A percentile compares a stretch with the other conserved stretches of the same genome.
These are phyloP conservation scores for Leonotis leonurus DNA, from an alignment of 257 asterid genomes.

Conservation along the genomic window DNA sequence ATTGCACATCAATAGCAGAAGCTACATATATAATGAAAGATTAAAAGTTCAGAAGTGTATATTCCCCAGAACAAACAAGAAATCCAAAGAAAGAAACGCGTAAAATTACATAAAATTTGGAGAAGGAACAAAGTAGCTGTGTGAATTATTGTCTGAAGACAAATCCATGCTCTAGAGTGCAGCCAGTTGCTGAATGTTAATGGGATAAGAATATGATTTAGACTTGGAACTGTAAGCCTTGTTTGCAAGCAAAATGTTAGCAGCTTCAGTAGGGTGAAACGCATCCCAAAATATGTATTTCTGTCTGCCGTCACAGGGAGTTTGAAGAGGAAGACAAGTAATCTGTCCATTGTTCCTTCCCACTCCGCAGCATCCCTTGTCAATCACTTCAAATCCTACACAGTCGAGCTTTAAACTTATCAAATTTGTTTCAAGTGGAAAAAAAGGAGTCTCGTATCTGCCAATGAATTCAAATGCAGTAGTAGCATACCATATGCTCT, in stretches of 20 bases:
- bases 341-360: constrained; percentile 84
- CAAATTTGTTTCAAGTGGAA: neutral
- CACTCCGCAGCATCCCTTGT: constrained; percentile 84
- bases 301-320: constrained; percentile 51
- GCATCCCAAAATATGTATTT: constrained; percentile 84
- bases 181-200: constrained; percentile 66
- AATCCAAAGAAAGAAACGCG: neutral
- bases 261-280: constrained; percentile 81
- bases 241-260: constrained; percentile 74
- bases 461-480: neutral
- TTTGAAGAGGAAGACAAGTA: constrained; percentile 79
- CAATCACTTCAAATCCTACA: constrained; percentile 75
- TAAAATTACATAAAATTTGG: neutral
- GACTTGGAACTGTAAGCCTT: constrained; percentile 55
- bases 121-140: neutral
- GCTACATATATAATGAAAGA: neutral
- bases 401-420: neutral
- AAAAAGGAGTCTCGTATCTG: neutral
- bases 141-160: neutral
- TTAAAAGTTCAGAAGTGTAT: neutral
- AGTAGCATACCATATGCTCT: constrained; percentile 42
- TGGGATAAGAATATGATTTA: constrained; percentile 57
- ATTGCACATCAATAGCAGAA: neutral
- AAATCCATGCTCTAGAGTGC: constrained; percentile 28
- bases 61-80: neutral